Conservation (phyloP, 495 filamentous ascomycete genomes). For the Annulohypoxylon bovei region DNA sequence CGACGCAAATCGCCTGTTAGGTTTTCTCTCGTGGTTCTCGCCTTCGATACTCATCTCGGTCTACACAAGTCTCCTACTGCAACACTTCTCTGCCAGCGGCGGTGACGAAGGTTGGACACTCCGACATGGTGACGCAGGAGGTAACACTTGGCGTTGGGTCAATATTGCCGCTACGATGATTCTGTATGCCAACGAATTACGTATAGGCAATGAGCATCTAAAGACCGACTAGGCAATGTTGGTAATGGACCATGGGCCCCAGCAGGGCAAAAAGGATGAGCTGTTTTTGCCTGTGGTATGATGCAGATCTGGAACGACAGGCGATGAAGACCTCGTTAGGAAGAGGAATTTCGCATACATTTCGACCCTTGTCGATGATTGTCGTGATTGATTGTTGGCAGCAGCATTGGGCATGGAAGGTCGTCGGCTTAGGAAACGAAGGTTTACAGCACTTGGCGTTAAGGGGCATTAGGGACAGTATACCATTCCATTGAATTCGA, state of each 20-base stretch:
- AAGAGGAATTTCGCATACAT: slow-evolving; percentile 34
- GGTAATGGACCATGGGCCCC: neutral
- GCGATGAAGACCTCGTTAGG: slow-evolving; percentile 26
- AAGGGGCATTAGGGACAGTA: slow-evolving; percentile 47
- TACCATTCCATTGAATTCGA: slow-evolving; percentile 48
- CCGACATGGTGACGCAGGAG: slow-evolving; percentile 79
- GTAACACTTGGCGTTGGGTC: slow-evolving; percentile 91
- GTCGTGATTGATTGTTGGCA: slow-evolving; percentile 31
- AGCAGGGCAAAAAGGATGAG: slow-evolving; percentile 35
- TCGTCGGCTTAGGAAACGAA: slow-evolving; percentile 48
- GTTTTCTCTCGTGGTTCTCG: slow-evolving; percentile 88
- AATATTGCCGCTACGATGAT: slow-evolving; percentile 89
- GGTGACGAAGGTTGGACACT: slow-evolving; percentile 84
- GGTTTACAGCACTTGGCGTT: slow-evolving; percentile 50
- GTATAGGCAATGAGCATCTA: slow-evolving; percentile 89
- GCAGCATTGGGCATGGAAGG: slow-evolving; percentile 43
- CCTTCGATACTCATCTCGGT: slow-evolving; percentile 92
- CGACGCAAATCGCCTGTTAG: slow-evolving; percentile 78
- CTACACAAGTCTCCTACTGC: slow-evolving; percentile 95
- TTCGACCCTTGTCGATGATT: slow-evolving; percentile 33
- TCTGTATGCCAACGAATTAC: slow-evolving; percentile 88
- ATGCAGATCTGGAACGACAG: slow-evolving; percentile 9
- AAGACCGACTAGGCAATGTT: slow-evolving; percentile 78
- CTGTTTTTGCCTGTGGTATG: slow-evolving; percentile 27
- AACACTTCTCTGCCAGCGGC: slow-evolving; percentile 83